Evolutionary conservation across 2,329 filamentous ascomycete species (phyloP).

Genomic region (Pseudomassariella vexata): DNA sequence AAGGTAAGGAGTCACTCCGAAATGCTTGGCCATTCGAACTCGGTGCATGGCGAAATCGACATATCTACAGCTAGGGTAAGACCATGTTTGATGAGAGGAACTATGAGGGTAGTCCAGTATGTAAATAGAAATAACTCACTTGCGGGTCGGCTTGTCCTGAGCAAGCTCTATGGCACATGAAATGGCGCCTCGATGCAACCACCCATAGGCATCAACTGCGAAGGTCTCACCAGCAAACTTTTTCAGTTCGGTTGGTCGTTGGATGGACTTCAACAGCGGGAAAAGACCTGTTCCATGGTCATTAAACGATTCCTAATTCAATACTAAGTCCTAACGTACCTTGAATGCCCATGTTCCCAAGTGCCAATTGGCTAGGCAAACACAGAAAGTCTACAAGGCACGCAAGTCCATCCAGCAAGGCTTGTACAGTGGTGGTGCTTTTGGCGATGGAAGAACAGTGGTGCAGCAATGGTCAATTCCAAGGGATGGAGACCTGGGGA

Average conservation of each 20-base stretch:
- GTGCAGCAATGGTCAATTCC: too few relatives aligned
- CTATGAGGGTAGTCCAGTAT: constrained; percentile 5
- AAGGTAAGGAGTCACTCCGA: constrained; percentile 88
- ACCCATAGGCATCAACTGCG: constrained; percentile 96
- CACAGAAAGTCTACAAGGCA: too few relatives aligned
- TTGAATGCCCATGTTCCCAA: too few relatives aligned
- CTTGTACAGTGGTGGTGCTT: too few relatives aligned
- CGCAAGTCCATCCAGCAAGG: too few relatives aligned
- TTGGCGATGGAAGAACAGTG: too few relatives aligned
- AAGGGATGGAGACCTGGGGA: too few relatives aligned
- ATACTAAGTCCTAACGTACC: too few relatives aligned
- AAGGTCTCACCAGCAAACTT: constrained; percentile 83
- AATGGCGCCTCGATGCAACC: constrained; percentile 90
- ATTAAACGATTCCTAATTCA: too few relatives aligned
- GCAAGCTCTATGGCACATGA: constrained; percentile 88
- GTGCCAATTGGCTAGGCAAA: too few relatives aligned
- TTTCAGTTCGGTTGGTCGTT: constrained; percentile 79
- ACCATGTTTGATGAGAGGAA: constrained; percentile 1
- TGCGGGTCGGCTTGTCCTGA: constrained; percentile 78
- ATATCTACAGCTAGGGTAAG: constrained; percentile 52
- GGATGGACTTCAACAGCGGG: constrained; percentile 91
- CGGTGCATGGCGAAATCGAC: constrained; percentile 86
- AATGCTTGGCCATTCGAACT: constrained; percentile 89
- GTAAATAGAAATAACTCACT: constrained; percentile 47
- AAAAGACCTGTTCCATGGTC: constrained; percentile 60